These are phyloP conservation scores for Pseudogymnoascus sp. DNA, from an alignment of 2,329 filamentous ascomycete genomes.

Conservation along the genomic window DNA sequence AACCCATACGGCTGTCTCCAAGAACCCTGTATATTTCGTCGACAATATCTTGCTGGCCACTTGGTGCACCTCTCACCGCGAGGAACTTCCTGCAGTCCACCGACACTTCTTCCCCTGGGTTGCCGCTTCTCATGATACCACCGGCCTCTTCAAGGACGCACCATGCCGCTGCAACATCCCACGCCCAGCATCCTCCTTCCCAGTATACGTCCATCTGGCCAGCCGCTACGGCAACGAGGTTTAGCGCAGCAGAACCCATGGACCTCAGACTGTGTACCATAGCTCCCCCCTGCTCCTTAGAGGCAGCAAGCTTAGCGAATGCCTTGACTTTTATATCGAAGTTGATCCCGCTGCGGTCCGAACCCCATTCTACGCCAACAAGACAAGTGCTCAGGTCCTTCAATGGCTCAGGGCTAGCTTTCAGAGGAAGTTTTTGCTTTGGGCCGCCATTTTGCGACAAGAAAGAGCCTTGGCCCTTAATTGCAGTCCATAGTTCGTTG, in stretches of 20 bases:
- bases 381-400: constrained; percentile 54
- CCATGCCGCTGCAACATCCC: constrained; percentile 81
- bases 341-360: constrained; percentile 59
- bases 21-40: constrained; percentile 59
- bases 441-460: constrained; percentile 34
- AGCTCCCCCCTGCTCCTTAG: constrained; percentile 54
- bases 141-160: constrained; percentile 68
- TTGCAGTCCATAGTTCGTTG: constrained; percentile 60
- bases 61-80: constrained; percentile 52
- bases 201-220: constrained; percentile 70
- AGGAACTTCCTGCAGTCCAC: constrained; percentile 56
- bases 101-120: constrained; percentile 56
- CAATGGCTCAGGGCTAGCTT: constrained; percentile 47
- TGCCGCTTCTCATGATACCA: constrained; percentile 64
- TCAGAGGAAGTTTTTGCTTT: constrained; percentile 39
- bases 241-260: constrained; percentile 67
- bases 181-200: constrained; percentile 80
- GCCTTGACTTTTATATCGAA: constrained; percentile 62
- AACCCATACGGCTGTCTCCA: constrained; percentile 47
- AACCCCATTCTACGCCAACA: constrained; percentile 68
- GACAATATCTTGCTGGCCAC: constrained; percentile 54
- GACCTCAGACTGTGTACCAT: constrained; percentile 73
- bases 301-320: constrained; percentile 52
- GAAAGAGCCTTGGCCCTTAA: constrained; percentile 61
- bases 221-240: constrained; percentile 64